Base-by-base conservation (phyloP, 306 rosid species). In the Mucuna pruriens region DNA sequence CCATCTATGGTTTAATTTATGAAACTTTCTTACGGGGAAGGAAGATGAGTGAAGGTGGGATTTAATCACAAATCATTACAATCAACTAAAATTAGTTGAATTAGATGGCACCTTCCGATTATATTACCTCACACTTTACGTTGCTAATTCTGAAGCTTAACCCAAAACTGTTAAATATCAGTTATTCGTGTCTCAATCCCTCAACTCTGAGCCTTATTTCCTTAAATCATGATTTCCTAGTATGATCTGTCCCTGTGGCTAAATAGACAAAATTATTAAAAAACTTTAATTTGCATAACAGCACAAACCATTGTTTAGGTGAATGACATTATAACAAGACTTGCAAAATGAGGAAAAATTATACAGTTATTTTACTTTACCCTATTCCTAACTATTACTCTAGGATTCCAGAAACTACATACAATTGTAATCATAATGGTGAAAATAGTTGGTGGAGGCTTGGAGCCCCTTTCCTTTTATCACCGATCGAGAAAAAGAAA, bases 341-440 rank as follows among this genome's bases (percentile, higher is more conserved):
- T 49, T 71, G 20, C 10, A 45, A 25, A 25, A 80, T 5, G 26
- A 36, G 79, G 40, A 38, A 39, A 65, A 68, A 7, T 10, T 48
- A 80, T 60, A 20, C 54, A 60, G 64, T 12, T 45, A n/a, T 61
- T 62, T 58, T 23, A 78, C 68, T 78, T 78, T 66, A 34, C 23
- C 54, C 36, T 61, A 40, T 49, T 52, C 63, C 40, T 63, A 51
- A 68, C 34, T 83, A 36, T 51, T 71, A 66, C 38, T 79, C 77
- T 79, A 74, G 84, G 84, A 84, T 84, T 79, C 78, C 73, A 67
- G 10, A 61, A 63, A 72, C 15, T 78, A 83, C 46, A 70, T 3
- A 34, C 7, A 48, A 29, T 64, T 74, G 64, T 44, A 72, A 78
- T 84, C 67, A 79, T 78, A 73, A 70, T 12, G 73, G 68, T 64